Evolutionary conservation across 2,329 filamentous ascomycete species (phyloP).

Genomic region (Penicillium sp.): DNA sequence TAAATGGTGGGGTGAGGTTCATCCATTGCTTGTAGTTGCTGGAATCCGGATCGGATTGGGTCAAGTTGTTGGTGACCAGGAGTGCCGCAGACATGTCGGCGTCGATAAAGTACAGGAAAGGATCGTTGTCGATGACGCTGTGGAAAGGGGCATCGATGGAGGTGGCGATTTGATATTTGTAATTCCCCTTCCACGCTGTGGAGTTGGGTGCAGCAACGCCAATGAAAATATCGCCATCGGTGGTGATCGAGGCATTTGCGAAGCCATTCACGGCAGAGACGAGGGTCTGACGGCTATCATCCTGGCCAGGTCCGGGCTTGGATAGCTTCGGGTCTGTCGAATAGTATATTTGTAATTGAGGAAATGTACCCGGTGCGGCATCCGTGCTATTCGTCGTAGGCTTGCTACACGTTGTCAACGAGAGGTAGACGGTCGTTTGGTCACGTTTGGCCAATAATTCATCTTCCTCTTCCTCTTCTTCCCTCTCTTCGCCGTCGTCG

Average conservation of each 20-base stretch:
- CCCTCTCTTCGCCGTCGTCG: background rate
- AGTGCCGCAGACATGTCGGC: conserved; percentile 74
- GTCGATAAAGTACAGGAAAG: conserved; percentile 72
- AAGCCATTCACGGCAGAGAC: conserved; percentile 62
- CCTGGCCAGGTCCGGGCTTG: conserved; percentile 57
- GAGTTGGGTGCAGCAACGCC: conserved; percentile 66
- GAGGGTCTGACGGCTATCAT: conserved; percentile 37
- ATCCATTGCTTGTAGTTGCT: conserved; percentile 51
- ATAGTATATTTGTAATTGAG: conserved; percentile 73
- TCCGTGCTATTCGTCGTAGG: conserved; percentile 52
- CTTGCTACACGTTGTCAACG: conserved; percentile 78
- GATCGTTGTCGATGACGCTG: conserved; percentile 44
- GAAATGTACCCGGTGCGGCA: conserved; percentile 44
- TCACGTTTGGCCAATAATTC: conserved; percentile 24
- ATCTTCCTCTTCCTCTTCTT: too few relatives aligned
- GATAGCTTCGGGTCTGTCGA: conserved; percentile 61
- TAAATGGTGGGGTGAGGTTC: conserved; percentile 61
- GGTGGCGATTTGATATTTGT: conserved; percentile 74
- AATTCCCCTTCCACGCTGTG: conserved; percentile 58
- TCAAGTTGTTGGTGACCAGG: conserved; percentile 67
- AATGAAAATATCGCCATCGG: conserved; percentile 66
- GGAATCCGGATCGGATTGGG: conserved; percentile 42
- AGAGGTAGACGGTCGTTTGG: conserved; percentile 62
- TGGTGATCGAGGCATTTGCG: conserved; percentile 56
- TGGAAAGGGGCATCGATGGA: conserved; percentile 78